Base-by-base conservation (phyloP, 1,284 basidiomycete species). In the Flammula alnicola region DNA sequence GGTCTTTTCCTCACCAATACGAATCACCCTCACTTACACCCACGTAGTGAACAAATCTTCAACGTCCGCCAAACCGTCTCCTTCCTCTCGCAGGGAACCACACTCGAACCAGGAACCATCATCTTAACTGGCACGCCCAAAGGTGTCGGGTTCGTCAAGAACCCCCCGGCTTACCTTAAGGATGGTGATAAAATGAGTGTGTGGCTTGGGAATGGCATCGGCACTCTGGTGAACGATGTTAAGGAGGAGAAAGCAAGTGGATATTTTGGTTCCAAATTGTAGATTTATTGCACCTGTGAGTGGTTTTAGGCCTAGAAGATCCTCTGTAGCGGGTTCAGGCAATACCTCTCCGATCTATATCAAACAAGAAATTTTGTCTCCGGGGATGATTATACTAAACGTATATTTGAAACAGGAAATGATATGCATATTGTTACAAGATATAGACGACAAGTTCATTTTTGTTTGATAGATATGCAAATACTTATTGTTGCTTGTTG, bases 51-150 rank as follows among this genome's bases (percentile, higher is more conserved):
- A 53, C 86, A 88, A 62, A 84, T 91, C 41, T 92, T 91, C 74
- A 81, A 67, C 58, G 80, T 91, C 36, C 79, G 81, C 27, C 77
- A 84, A 57, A 87, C 88, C 0, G 75, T 95, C 44, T 77, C 91
- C 0, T 89, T 85, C 75, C 79, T 95, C 27, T 93, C 91, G 0
- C 86, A 92, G 63, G 93, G 88, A 1, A 93, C 92, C 3, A 96
- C 93, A 0, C 81, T 97, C 19, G 80, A 84, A 53, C 82, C 90
- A 0, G 94, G 93, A 2, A 85, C 87, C 0, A 73, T 95, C 47
- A 70, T 95, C 60, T 78, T 92, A 60, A 94, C 91, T 10, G 70
- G 69, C 9, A 39, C 69, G 32, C 70, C 71, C 14, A 83, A 79
- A 54, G 85, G 90, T 19, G 88, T 93, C 25, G 92, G 92, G 0